A percentile compares a stretch with the other conserved stretches of the same genome.
Evolutionary conservation across 192 early-diverging fungal genomes (phyloP).

Genomic region (Coemansia aciculifera): DNA sequence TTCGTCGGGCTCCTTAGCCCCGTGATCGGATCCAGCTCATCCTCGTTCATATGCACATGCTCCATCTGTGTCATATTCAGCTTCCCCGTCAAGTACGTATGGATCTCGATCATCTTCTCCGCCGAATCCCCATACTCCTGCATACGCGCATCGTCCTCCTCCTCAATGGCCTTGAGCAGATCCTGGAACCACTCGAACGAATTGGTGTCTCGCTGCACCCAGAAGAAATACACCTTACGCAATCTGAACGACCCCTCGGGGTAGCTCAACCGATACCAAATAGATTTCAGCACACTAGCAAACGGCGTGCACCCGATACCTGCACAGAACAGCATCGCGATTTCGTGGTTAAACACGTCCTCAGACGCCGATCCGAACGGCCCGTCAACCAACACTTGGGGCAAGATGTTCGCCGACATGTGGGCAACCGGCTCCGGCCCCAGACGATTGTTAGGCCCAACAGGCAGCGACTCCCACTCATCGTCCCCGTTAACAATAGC

Average conservation of each 20-base stretch:
- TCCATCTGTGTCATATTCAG: slow-evolving; percentile 62
- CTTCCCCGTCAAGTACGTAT: slow-evolving; percentile 73
- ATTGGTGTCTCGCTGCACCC: slow-evolving; percentile 80
- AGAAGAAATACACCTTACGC: slow-evolving; percentile 86
- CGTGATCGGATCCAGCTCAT: slow-evolving; percentile 68
- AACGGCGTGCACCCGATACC: slow-evolving; percentile 87
- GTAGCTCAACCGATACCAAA: slow-evolving; percentile 72
- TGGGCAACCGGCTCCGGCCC: slow-evolving; percentile 23
- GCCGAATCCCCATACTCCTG: slow-evolving; percentile 16
- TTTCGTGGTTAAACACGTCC: slow-evolving; percentile 82
- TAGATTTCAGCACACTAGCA: slow-evolving; percentile 77
- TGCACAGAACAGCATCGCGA: slow-evolving; percentile 74
- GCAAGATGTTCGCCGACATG: slow-evolving; percentile 54
- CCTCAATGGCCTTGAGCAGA: slow-evolving; percentile 76
- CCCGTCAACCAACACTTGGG: slow-evolving; percentile 74
- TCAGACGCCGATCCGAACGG: slow-evolving; percentile 78
- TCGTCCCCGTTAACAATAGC: slow-evolving; percentile 37
- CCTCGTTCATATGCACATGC: slow-evolving; percentile 56
- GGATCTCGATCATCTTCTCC: slow-evolving; percentile 74
- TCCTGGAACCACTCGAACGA: slow-evolving; percentile 91
- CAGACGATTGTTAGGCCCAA: slow-evolving; percentile 10
- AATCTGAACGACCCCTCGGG: slow-evolving; percentile 55
- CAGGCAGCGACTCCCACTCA: slow-evolving; percentile 34
- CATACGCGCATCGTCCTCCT: slow-evolving; percentile 63
- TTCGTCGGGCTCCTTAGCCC: slow-evolving; percentile 73